Base-by-base conservation (phyloP, 192 early-diverging fungal genomes). In the Dissophora ornata region DNA sequence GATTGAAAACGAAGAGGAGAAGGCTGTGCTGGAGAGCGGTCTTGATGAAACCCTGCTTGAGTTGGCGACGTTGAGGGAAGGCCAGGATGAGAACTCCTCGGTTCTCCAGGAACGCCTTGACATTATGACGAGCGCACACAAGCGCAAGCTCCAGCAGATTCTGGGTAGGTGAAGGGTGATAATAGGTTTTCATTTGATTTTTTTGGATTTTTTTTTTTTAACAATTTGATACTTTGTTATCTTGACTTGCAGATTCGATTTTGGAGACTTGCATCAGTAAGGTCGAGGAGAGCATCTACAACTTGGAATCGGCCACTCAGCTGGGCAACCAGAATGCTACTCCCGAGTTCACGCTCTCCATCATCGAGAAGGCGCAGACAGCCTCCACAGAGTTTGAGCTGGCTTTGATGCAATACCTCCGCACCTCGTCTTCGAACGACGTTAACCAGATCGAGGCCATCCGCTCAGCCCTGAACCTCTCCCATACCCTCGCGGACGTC, bases 231-330 rank as follows among this genome's bases (percentile, higher is more conserved):
- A n/a, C n/a, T n/a, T n/a, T n/a, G n/a, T n/a, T n/a, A n/a, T n/a
- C n/a, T n/a, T n/a, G n/a, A n/a, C n/a, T n/a, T n/a, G n/a, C 70
- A 90, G 95, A 98, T 67, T 91, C 91, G 24, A 92, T 98, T 50
- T 81, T 98, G 59, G 87, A 89, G 28, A 88, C 93, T 28, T 97
- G 95, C 78, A 89, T 94, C 28, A 84, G 88, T 77, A 94, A 93
- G 77, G 89, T 97, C 30, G 91, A 96, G 62, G 96, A 98, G 68
- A 87, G 94, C 12, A 86, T 96, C 24, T 96, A 95, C 67, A 89
- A 95, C 51, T 79, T 97, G 19, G 93, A 94, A 68, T 84, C 89
- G 28, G 90, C 95, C 19, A 86, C 90, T 18, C 90, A 92, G 50
- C 85, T 88, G 40, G 94, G 95, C 22, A 97, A 97, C 79, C 87